Evolutionary conservation across 495 filamentous ascomycete genomes (phyloP).

Genomic region (Aspergillus mulundensis): DNA sequence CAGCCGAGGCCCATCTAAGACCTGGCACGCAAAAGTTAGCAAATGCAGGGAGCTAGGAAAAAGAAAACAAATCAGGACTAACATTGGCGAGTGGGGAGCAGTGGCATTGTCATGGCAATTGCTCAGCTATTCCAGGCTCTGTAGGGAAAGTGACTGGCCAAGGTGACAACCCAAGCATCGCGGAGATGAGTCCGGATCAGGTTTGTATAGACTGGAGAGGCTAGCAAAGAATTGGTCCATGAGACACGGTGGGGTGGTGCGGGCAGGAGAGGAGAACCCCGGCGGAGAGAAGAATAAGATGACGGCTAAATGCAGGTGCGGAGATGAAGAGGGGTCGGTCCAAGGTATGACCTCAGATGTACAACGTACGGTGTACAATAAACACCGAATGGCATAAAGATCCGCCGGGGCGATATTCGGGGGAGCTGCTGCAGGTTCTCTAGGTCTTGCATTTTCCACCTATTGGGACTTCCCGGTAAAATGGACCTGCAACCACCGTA

Average conservation of each 20-base stretch:
- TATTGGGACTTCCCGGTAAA: constrained; percentile 9
- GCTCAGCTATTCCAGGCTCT: background rate
- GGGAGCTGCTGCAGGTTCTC: background rate
- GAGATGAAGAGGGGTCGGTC: background rate
- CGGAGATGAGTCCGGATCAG: constrained; percentile 13
- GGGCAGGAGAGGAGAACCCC: background rate
- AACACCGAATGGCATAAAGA: no score
- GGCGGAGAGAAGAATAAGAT: background rate
- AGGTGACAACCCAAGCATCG: constrained; percentile 2
- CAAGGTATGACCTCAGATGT: background rate
- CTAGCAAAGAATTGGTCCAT: constrained; percentile 7
- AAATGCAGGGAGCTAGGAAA: background rate
- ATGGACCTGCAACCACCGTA: background rate
- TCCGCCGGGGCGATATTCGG: no score
- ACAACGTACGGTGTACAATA: background rate
- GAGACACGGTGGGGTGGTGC: background rate
- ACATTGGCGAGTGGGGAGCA: background rate
- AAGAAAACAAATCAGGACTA: background rate
- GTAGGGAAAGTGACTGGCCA: background rate
- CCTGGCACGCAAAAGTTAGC: background rate
- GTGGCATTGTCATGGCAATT: background rate
- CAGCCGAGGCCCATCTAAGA: no score
- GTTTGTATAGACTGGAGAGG: background rate
- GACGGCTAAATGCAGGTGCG: constrained; percentile 13
- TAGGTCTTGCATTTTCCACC: constrained; percentile 10